Base-by-base conservation (phyloP, 2,329 filamentous ascomycete genomes). In the Epichloe baconii region DNA sequence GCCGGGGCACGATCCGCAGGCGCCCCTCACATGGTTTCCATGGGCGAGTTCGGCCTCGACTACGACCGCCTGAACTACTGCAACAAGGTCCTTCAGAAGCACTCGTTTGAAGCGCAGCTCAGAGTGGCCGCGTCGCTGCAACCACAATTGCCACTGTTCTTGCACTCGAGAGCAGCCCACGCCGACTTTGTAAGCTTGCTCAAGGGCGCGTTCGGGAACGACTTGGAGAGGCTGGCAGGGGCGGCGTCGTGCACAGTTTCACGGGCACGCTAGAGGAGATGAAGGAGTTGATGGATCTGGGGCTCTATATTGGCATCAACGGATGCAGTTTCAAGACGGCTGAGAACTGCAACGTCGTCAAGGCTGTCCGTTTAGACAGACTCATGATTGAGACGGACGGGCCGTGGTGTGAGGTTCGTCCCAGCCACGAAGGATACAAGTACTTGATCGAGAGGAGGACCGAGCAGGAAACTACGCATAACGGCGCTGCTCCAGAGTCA, bases 341-440 rank as follows among this genome's bases (percentile, higher is more conserved):
- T 11, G 88, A 95, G 64, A 98, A 97, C 60, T 79, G 95, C 41
- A 83, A 79, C 14, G 90, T 96, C 3, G 88, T 96, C 11, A 81
- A 77, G 55, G 79, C 84, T 54, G 81, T 97, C 40, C 85, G 83
- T 11, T 71, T 98, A 11, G 82, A 90, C 51, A 72, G 83, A 45
- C 68, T 98, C 50, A 94, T 97, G 77, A 81, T 98, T 46, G 93
- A 98, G 74, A 98, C 93, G 0, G 93, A 98, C 64, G 93, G 93
- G 2, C 93, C 93, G 3, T 98, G 93, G 86, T 98, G 93, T 63
- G 93, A 98, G 66, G 91, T 98, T 53, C 76, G 93, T 23, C 84
- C 89, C 1, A 88, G 80, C 34, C 91, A 98, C 68, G 89, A 90
- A 34, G 88, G 88, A 2, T 86, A 84, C 60, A 85, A 84, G 66